Evolutionary conservation across 495 filamentous ascomycete genomes (phyloP).

Genomic region (Daldinia loculata): DNA sequence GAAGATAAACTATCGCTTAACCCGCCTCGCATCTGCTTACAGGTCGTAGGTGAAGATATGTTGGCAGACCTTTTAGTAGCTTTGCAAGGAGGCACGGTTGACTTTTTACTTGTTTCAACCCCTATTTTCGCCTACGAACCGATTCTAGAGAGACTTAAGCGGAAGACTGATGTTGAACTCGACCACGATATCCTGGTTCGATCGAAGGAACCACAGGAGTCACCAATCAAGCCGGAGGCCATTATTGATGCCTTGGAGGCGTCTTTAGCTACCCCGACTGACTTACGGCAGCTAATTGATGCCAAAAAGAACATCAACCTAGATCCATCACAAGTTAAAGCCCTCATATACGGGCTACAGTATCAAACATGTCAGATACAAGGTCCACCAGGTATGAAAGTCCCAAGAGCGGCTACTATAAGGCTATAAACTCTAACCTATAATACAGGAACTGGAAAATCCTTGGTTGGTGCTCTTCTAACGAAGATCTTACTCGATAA

Average conservation of each 20-base stretch:
- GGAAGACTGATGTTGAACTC: conserved; percentile 53
- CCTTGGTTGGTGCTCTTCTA: conserved; percentile 75
- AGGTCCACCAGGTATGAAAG: conserved; percentile 73
- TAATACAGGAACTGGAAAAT: conserved; percentile 76
- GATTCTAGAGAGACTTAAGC: conserved; percentile 68
- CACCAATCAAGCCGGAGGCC: conserved; percentile 11
- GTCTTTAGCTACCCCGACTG: not conserved
- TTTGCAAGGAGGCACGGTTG: conserved; percentile 50
- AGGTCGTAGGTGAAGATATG: conserved; percentile 55
- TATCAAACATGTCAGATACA: conserved; percentile 72
- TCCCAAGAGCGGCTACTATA: not conserved
- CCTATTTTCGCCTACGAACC: conserved; percentile 78
- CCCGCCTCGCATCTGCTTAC: conserved; percentile 63
- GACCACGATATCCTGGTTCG: conserved; percentile 36
- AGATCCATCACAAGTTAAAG: conserved; percentile 67
- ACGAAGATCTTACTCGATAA: conserved; percentile 66
- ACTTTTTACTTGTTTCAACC: conserved; percentile 68
- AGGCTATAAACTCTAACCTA: conserved; percentile 14
- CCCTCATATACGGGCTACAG: conserved; percentile 63
- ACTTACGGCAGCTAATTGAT: conserved; percentile 23
- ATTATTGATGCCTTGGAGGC: conserved; percentile 16
- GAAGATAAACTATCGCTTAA: conserved; percentile 57
- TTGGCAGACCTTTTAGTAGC: conserved; percentile 45
- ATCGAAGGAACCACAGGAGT: conserved; percentile 26
- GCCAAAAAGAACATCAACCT: conserved; percentile 49